Percentiles rank a stretch among this genome's conserved stretches.
phyloP scores from a whole-genome alignment of 768 basidiomycete species.

The Lactifluus subvellereus region DNA sequence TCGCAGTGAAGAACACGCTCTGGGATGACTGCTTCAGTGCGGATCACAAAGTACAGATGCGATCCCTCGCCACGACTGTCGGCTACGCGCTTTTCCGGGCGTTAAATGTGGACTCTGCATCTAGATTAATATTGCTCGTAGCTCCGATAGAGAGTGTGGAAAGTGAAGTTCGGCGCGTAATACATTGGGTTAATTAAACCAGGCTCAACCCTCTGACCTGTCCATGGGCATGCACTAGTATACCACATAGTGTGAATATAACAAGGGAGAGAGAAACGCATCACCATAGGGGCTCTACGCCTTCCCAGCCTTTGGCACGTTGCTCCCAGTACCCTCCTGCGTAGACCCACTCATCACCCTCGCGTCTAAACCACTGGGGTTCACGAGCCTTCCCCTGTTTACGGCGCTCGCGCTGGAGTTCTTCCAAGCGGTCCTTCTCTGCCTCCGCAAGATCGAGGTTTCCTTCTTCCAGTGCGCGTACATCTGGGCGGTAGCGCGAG shows the following conservation, averaged over 20 bases:
- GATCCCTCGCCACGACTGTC: too few relatives aligned
- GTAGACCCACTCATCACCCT: constrained; percentile 69
- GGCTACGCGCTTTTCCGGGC: too few relatives aligned
- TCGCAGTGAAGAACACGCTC: background rate
- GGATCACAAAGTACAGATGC: background rate
- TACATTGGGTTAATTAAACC: too few relatives aligned
- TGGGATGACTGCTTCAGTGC: background rate
- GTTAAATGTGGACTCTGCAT: background rate
- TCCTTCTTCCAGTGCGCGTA: constrained; percentile 77
- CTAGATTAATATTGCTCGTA: too few relatives aligned
- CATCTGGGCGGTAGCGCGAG: constrained; percentile 75
- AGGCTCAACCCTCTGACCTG: too few relatives aligned
- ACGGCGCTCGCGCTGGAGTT: constrained; percentile 68
- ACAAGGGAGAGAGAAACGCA: background rate
- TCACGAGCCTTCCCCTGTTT: constrained; percentile 49
- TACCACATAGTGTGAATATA: background rate
- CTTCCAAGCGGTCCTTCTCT: constrained; percentile 69
- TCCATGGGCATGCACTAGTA: background rate
- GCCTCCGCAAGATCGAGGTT: constrained; percentile 62
- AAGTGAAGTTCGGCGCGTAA: too few relatives aligned
- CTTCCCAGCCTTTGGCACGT: constrained; percentile 59
- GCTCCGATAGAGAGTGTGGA: too few relatives aligned
- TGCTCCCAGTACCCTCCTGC: constrained; percentile 81
- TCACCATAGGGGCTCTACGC: constrained; percentile 61
- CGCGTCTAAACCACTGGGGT: constrained; percentile 73